phyloP scores from a whole-genome alignment of 305 asterid genomes.

The Fraxinus xanthoxyloides region DNA sequence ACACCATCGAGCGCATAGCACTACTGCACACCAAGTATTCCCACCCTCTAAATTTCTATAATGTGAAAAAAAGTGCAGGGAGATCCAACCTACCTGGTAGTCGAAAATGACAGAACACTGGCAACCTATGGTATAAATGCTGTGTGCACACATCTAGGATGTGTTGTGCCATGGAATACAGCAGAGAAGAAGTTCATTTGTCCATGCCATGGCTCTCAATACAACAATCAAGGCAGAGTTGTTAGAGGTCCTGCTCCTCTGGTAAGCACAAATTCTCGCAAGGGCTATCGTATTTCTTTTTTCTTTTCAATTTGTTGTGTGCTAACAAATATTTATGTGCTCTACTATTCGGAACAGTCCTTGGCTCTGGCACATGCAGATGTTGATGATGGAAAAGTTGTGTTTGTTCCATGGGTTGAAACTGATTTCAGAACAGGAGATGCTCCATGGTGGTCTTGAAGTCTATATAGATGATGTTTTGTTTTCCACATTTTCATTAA shows the following conservation, averaged over 20 bases:
- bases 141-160: slow-evolving; percentile 92
- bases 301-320: neutral
- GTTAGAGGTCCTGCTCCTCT: slow-evolving; percentile 96
- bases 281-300: neutral
- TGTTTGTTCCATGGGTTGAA: slow-evolving; percentile 90
- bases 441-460: slow-evolving; percentile 69
- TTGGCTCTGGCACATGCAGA: slow-evolving; percentile 83
- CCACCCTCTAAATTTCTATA: neutral
- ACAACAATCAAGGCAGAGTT: slow-evolving; percentile 86
- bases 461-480: neutral
- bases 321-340: neutral
- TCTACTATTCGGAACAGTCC: slow-evolving; percentile 43
- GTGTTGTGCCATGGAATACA: slow-evolving; percentile 85
- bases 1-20: neutral
- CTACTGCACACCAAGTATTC: neutral
- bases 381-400: slow-evolving; percentile 69
- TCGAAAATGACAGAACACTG: slow-evolving; percentile 78
- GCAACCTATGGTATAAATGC: slow-evolving; percentile 89
- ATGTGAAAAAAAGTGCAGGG: slow-evolving; percentile 47
- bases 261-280: slow-evolving; percentile 36
- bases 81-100: slow-evolving; percentile 91
- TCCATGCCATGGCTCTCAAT: slow-evolving; percentile 97
- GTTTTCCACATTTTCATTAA: neutral
- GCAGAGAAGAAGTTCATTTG: slow-evolving; percentile 94
- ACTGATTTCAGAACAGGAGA: slow-evolving; percentile 90